These are phyloP conservation scores for Teunomyces kruisii DNA, from an alignment of 805 yeast genomes.

Conservation along the genomic window DNA sequence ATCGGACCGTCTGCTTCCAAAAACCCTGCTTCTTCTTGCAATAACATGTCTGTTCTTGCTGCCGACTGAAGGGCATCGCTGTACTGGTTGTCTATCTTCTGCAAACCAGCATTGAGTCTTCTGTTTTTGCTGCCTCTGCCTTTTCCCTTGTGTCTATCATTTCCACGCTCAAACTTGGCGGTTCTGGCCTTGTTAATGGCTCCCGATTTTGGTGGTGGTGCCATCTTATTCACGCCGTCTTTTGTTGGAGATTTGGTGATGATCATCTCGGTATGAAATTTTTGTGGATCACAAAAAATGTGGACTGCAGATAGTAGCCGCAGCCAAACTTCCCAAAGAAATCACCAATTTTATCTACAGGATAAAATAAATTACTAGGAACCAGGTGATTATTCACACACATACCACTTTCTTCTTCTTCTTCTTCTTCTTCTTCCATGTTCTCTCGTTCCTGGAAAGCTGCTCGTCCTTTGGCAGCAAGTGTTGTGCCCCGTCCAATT, in stretches of 20 bases:
- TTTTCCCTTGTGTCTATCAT: slow-evolving; percentile 4
- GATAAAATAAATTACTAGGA: neutral
- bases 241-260: neutral
- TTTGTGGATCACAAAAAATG: neutral
- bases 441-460: slow-evolving; percentile 3
- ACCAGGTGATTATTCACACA: neutral
- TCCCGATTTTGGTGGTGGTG: neutral
- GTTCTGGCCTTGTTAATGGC: slow-evolving; percentile 3
- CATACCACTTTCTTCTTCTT: neutral
- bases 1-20: slow-evolving; percentile 87
- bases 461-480: slow-evolving; percentile 10
- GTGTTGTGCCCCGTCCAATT: slow-evolving; percentile 22
- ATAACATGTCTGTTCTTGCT: slow-evolving; percentile 78
- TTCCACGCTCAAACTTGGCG: slow-evolving; percentile 10
- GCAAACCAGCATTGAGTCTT: slow-evolving; percentile 63
- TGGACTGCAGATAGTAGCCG: neutral
- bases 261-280: slow-evolving; percentile 1
- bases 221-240: neutral
- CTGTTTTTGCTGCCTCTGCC: slow-evolving; percentile 44
- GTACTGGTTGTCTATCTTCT: slow-evolving; percentile 67
- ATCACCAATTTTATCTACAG: neutral
- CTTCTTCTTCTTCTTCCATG: neutral
- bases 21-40: slow-evolving; percentile 82
- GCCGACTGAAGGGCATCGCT: slow-evolving; percentile 80
- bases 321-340: neutral